Conservation (phyloP, 179 eudicot genomes). For the Silene vulgaris region DNA sequence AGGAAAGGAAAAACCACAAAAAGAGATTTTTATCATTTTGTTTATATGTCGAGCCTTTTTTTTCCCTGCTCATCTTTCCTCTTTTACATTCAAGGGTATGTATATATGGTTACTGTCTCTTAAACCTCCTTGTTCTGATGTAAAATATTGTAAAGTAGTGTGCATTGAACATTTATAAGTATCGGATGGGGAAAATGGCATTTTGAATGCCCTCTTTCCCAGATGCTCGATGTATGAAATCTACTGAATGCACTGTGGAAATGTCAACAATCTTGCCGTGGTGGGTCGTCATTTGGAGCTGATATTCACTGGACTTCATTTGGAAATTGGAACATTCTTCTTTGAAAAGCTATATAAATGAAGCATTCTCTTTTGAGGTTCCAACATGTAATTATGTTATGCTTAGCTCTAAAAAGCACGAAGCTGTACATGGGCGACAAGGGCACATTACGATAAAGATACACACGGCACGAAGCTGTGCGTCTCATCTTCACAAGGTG, state of each 20-base stretch:
- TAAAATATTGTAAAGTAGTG: not conserved
- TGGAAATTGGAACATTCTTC: not conserved
- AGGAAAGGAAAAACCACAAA: constrained; percentile 15
- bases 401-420: not conserved
- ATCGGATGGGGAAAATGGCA: not conserved
- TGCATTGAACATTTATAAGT: not conserved
- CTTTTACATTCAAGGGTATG: constrained; percentile 14
- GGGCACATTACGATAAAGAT: not conserved
- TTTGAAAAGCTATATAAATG: not conserved
- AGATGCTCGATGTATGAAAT: not conserved
- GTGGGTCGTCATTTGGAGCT: not conserved
- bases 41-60: constrained; percentile 10
- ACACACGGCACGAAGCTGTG: not conserved
- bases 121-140: not conserved
- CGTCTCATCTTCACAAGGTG: not conserved
- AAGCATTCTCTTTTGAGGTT: not conserved
- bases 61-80: not conserved
- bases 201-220: not conserved
- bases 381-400: not conserved
- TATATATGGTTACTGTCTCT: constrained; percentile 12
- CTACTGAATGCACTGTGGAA: not conserved
- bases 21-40: constrained; percentile 13
- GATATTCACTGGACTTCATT: not conserved
- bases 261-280: not conserved
- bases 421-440: not conserved